A percentile compares a stretch with the other conserved stretches of the same genome.
Conservation (phyloP, 805 yeast species). For the Yamadazyma insecticola region DNA sequence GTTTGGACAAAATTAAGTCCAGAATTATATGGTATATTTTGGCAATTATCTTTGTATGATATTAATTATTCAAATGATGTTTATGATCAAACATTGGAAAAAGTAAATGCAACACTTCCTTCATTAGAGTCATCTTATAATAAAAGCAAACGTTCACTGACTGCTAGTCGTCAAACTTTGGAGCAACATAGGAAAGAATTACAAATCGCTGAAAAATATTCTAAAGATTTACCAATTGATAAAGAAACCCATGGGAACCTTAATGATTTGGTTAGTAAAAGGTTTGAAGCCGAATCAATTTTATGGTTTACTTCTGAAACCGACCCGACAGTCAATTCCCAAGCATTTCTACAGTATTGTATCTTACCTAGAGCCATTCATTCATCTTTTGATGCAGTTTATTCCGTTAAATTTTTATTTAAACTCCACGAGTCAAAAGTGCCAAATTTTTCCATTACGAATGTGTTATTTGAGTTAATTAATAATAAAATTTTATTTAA, state of each 20-base stretch:
- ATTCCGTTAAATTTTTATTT: conserved; percentile 56
- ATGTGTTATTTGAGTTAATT: conserved; percentile 45
- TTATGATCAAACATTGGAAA: conserved; percentile 46
- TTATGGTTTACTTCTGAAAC: conserved; percentile 35
- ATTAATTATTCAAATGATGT: conserved; percentile 48
- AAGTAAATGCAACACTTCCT: conserved; percentile 20
- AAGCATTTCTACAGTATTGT: conserved; percentile 55
- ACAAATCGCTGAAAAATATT: conserved; percentile 13
- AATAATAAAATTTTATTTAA: conserved; percentile 45
- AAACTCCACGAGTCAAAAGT: conserved; percentile 38
- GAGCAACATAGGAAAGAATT: conserved; percentile 24
- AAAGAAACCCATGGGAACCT: conserved; percentile 42
- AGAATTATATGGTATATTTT: conserved; percentile 56
- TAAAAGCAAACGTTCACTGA: conserved; percentile 3
- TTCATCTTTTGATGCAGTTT: conserved; percentile 81
- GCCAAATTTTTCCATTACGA: conserved; percentile 33
- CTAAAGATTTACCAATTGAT: conserved; percentile 31
- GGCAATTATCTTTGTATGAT: conserved; percentile 73
- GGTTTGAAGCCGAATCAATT: conserved; percentile 21
- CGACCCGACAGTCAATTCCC: conserved; percentile 10
- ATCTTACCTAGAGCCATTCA: conserved; percentile 71
- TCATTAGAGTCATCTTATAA: conserved; percentile 4
- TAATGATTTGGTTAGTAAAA: conserved; percentile 20
- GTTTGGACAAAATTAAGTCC: conserved; percentile 18
- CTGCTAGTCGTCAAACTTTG: conserved; percentile 5